These are phyloP conservation scores for Fusarium buharicum DNA, from an alignment of 2,329 filamentous ascomycete genomes.

Conservation along the genomic window DNA sequence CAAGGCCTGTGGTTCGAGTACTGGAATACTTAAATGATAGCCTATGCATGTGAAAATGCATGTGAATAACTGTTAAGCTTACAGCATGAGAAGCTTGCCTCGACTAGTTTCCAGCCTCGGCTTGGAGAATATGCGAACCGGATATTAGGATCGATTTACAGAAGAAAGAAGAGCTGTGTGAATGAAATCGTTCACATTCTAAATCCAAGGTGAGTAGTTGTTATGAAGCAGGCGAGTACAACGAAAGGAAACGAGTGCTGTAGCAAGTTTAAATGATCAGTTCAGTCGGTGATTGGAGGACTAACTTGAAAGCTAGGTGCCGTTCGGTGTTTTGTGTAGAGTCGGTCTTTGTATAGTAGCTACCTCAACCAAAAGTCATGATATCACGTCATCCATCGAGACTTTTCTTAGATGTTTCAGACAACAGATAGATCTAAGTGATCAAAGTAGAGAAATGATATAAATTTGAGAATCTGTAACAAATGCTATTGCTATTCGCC, in stretches of 20 bases:
- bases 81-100: too few species aligned
- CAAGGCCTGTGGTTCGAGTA: too few species aligned
- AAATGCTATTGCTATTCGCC: constrained; percentile 8
- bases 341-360: background rate
- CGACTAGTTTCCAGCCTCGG: too few species aligned
- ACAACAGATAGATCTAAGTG: background rate
- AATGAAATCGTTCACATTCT: too few species aligned
- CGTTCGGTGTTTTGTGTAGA: too few species aligned
- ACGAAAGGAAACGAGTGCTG: background rate
- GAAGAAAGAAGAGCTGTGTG: too few species aligned
- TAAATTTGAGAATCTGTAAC: background rate
- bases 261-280: background rate
- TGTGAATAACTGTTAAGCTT: too few species aligned
- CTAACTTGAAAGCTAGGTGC: background rate
- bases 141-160: too few species aligned
- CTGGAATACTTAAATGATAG: too few species aligned
- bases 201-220: too few species aligned
- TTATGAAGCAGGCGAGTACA: background rate
- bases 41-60: too few species aligned
- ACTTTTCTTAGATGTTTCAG: background rate
- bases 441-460: background rate
- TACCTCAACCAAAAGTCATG: background rate
- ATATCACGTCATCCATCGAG: background rate
- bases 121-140: too few species aligned
- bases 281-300: background rate